Conservation (phyloP, 2,329 filamentous ascomycete species). For the Talaromyces funiculosus region DNA sequence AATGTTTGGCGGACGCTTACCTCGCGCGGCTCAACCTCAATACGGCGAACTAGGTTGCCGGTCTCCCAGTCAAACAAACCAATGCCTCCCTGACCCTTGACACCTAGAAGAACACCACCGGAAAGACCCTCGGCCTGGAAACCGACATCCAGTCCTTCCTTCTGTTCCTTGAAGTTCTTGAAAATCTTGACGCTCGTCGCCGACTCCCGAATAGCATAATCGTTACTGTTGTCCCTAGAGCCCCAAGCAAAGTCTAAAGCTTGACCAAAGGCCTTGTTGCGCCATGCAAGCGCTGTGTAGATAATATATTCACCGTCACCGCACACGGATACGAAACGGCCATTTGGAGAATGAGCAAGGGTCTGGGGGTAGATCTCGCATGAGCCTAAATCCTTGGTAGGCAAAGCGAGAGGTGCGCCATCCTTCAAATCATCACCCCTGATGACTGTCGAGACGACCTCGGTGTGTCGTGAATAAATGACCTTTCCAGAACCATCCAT, state of each 20-base stretch:
- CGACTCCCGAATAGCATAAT: slow-evolving; percentile 95
- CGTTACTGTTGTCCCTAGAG: slow-evolving; percentile 94
- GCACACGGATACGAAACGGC: slow-evolving; percentile 80
- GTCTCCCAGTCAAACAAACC: slow-evolving; percentile 96
- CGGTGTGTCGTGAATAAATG: slow-evolving; percentile 91
- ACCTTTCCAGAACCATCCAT: slow-evolving; percentile 97
- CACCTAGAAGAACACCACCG: slow-evolving; percentile 84
- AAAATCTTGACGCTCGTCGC: slow-evolving; percentile 92
- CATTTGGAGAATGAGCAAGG: slow-evolving; percentile 91
- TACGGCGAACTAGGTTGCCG: slow-evolving; percentile 80
- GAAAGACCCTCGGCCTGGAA: slow-evolving; percentile 91
- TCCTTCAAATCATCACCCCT: slow-evolving; percentile 90
- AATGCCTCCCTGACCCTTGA: slow-evolving; percentile 89
- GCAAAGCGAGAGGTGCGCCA: slow-evolving; percentile 75
- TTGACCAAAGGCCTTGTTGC: slow-evolving; percentile 95
- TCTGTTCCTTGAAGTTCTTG: slow-evolving; percentile 94
- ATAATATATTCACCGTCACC: slow-evolving; percentile 99
- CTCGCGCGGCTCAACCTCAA: slow-evolving; percentile 67
- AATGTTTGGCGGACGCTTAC: slow-evolving; percentile 33
- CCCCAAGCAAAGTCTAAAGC: slow-evolving; percentile 97
- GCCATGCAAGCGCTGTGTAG: slow-evolving; percentile 91
- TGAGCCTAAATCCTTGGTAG: slow-evolving; percentile 89
- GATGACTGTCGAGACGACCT: slow-evolving; percentile 91
- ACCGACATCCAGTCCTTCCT: slow-evolving; percentile 81
- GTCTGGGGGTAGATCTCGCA: slow-evolving; percentile 97